These are phyloP conservation scores for Alternaria triticina DNA, from an alignment of 2,329 filamentous ascomycete genomes.

Conservation along the genomic window DNA sequence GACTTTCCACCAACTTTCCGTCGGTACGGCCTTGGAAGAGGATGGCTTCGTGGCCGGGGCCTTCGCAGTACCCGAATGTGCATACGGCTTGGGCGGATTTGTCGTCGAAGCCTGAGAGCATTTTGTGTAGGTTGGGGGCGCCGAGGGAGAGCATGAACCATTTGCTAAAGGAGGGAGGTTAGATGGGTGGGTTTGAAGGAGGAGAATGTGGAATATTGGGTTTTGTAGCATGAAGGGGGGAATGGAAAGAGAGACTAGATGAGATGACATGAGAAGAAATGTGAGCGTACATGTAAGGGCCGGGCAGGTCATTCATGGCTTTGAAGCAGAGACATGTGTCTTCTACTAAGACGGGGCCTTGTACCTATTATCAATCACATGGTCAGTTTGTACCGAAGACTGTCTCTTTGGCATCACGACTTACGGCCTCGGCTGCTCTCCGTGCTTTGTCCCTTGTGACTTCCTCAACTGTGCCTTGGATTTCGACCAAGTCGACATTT, in stretches of 20 bases:
- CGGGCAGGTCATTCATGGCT: slow-evolving; percentile 87
- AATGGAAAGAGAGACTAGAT: too few relatives aligned
- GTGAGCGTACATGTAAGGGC: slow-evolving; percentile 83
- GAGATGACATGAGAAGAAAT: background rate
- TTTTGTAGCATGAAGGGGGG: too few relatives aligned
- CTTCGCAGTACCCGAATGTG: slow-evolving; percentile 90
- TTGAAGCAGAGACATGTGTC: slow-evolving; percentile 95
- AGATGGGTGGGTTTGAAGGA: background rate
- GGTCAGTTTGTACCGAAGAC: background rate
- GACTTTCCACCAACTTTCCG: slow-evolving; percentile 81
- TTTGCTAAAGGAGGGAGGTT: slow-evolving; percentile 66
- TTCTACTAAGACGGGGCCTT: slow-evolving; percentile 90
- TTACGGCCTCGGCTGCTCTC: slow-evolving; percentile 77
- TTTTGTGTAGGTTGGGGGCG: slow-evolving; percentile 84
- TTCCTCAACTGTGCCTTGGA: slow-evolving; percentile 91
- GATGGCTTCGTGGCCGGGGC: slow-evolving; percentile 81
- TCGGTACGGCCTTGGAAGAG: slow-evolving; percentile 91
- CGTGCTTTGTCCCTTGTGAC: slow-evolving; percentile 88
- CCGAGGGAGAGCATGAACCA: slow-evolving; percentile 89
- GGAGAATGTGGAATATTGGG: too few relatives aligned
- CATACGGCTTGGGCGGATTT: slow-evolving; percentile 93
- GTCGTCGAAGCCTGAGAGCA: slow-evolving; percentile 86
- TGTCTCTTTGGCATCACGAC: slow-evolving; percentile 23
- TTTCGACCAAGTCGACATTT: slow-evolving; percentile 80
- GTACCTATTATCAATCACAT: slow-evolving; percentile 59